Conservation (phyloP, 108 stramenopile genomes). For the Skeletonema marinoi region DNA sequence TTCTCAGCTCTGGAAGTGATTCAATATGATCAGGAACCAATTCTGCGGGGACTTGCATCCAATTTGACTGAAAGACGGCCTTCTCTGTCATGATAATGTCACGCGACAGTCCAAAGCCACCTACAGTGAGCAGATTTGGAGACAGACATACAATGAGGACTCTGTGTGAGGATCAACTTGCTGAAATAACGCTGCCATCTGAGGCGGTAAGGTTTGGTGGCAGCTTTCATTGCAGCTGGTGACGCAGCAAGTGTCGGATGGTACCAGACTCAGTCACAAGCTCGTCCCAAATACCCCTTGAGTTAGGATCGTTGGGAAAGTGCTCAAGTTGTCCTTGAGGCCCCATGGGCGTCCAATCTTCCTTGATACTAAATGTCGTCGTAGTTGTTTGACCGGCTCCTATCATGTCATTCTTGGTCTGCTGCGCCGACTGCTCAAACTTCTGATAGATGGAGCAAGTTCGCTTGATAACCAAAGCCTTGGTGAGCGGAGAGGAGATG, state of each 20-base stretch:
- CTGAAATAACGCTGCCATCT: constrained; percentile 37
- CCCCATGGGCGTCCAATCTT: constrained; percentile 54
- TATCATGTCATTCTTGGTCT: constrained; percentile 41
- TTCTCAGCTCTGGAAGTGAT: constrained; percentile 38
- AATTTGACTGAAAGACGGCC: constrained; percentile 40
- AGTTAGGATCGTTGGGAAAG: constrained; percentile 41
- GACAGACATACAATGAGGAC: constrained; percentile 38
- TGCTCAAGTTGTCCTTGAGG: constrained; percentile 42
- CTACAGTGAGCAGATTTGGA: constrained; percentile 48
- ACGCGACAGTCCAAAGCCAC: constrained; percentile 46
- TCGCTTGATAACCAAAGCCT: constrained; percentile 46
- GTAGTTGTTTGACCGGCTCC: constrained; percentile 58
- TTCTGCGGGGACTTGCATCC: constrained; percentile 48
- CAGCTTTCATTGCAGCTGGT: constrained; percentile 7
- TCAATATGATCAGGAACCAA: constrained; percentile 44
- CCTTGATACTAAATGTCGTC: constrained; percentile 45
- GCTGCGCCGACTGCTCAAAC: constrained; percentile 36
- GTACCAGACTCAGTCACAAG: constrained; percentile 27
- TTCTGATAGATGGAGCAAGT: constrained; percentile 61
- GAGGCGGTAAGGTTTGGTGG: constrained; percentile 30
- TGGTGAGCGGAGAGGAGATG: constrained; percentile 40
- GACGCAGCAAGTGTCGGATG: constrained; percentile 16
- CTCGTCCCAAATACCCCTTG: constrained; percentile 38
- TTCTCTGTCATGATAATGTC: constrained; percentile 42
- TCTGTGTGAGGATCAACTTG: constrained; percentile 21